Evolutionary conservation across 2,329 filamentous ascomycete species (phyloP).

Genomic region (Fusarium sp.): DNA sequence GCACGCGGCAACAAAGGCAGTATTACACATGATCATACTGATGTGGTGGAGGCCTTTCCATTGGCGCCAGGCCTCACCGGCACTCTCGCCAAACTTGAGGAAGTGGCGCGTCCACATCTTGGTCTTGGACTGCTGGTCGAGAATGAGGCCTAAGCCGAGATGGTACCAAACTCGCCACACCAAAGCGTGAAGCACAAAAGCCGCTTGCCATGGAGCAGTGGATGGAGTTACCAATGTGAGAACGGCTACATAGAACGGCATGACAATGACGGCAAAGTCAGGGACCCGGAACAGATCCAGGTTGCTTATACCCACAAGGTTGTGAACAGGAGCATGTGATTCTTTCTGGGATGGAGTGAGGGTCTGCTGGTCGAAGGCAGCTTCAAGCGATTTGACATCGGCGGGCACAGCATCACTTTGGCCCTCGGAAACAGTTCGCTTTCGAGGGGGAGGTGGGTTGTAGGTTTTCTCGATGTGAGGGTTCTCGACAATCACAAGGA

Average conservation of each 20-base stretch:
- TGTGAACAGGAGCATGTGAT: slow-evolving; percentile 77
- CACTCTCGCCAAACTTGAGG: slow-evolving; percentile 92
- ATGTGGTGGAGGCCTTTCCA: slow-evolving; percentile 98
- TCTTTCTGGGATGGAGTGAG: slow-evolving; percentile 46
- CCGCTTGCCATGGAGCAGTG: slow-evolving; percentile 76
- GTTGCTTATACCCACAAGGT: slow-evolving; percentile 83
- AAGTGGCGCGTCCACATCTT: slow-evolving; percentile 98
- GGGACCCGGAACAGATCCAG: slow-evolving; percentile 89
- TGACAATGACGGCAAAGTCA: slow-evolving; percentile 81
- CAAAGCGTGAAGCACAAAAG: slow-evolving; percentile 85
- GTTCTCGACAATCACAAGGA: slow-evolving; percentile 91
- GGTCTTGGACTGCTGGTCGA: slow-evolving; percentile 85
- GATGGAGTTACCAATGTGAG: slow-evolving; percentile 81
- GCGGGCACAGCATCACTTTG: slow-evolving; percentile 47
- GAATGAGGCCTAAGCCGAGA: slow-evolving; percentile 84
- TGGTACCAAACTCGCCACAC: slow-evolving; percentile 93
- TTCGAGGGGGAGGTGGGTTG: slow-evolving; percentile 85
- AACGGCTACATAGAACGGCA: slow-evolving; percentile 79
- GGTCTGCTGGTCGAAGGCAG: slow-evolving; percentile 42
- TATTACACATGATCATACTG: slow-evolving; percentile 89
- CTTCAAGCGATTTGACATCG: slow-evolving; percentile 41
- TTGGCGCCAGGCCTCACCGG: slow-evolving; percentile 93
- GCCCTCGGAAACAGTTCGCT: slow-evolving; percentile 55
- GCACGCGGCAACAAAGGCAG: slow-evolving; percentile 87
- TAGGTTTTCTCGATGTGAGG: slow-evolving; percentile 99